phyloP scores from a whole-genome alignment of 1,284 basidiomycete genomes.

The Rhodotorula sp. region DNA sequence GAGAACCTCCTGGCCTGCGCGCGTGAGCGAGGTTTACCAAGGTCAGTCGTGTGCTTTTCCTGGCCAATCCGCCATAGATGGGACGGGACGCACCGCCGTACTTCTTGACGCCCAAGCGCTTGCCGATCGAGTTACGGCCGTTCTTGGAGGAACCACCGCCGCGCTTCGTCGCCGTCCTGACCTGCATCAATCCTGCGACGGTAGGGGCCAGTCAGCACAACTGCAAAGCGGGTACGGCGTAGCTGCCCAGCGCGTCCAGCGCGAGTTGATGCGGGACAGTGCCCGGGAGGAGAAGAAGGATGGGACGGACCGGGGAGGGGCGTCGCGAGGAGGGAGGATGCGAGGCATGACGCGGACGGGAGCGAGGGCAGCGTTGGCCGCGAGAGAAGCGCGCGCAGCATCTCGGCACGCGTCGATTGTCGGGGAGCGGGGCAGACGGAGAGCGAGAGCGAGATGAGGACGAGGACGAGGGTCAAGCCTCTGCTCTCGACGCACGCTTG shows the following conservation, averaged over 20 bases:
- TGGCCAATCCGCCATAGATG: not conserved
- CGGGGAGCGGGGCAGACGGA: not conserved
- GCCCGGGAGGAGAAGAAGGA: not conserved
- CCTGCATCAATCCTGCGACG: constrained; percentile 57
- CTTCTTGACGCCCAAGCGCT: constrained; percentile 88
- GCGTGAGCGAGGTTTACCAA: not conserved
- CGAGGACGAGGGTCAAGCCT: not conserved
- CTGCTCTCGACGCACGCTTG: too few relatives aligned
- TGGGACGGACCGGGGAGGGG: not conserved
- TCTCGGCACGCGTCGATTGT: not conserved
- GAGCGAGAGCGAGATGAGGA: not conserved
- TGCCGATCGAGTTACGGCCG: constrained; percentile 84
- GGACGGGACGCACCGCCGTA: constrained; percentile 71
- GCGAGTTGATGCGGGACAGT: not conserved
- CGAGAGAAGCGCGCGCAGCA: constrained; percentile 20
- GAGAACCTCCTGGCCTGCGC: constrained; percentile 76
- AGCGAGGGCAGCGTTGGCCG: constrained; percentile 31
- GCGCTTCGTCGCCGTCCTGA: constrained; percentile 72
- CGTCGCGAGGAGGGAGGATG: constrained; percentile 35
- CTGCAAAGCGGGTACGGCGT: not conserved
- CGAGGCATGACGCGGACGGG: constrained; percentile 35
- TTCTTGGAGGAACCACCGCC: constrained; percentile 90
- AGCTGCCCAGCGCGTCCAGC: too few relatives aligned
- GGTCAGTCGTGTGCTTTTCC: not conserved
- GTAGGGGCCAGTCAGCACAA: not conserved